Conservation (phyloP, 768 basidiomycete species). For the Strobilomyces confusus region DNA sequence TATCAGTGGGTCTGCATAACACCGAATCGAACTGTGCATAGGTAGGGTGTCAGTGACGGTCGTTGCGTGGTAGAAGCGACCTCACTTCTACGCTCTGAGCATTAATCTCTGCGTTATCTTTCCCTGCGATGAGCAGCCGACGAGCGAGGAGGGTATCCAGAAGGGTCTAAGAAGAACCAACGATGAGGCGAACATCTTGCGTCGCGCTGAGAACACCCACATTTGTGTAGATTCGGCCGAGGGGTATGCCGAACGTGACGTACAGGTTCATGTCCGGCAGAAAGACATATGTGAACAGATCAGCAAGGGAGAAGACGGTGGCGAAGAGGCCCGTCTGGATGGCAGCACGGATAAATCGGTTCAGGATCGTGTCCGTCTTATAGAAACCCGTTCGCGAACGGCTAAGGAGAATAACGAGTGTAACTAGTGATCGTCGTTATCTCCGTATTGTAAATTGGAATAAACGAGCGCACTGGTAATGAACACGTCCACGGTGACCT, state of each 20-base stretch:
- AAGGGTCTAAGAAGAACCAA: background rate
- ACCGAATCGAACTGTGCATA: background rate
- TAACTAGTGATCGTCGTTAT: background rate
- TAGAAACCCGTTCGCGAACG: background rate
- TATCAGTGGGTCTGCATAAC: background rate
- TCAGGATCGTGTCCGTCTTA: background rate
- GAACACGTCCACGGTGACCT: background rate
- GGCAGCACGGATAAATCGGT: background rate
- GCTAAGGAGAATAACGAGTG: background rate
- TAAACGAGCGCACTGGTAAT: background rate
- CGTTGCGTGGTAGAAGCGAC: background rate
- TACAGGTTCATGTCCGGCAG: background rate
- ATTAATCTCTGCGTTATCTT: background rate
- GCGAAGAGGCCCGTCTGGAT: background rate
- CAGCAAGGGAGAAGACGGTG: background rate
- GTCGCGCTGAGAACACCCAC: background rate
- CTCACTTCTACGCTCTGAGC: background rate
- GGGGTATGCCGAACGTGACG: background rate
- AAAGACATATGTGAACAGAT: background rate
- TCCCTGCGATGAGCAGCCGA: background rate
- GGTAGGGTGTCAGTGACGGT: background rate
- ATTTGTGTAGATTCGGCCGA: background rate
- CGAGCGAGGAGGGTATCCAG: background rate
- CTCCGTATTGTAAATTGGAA: background rate
- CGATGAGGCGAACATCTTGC: background rate